Evolutionary conservation across 148 eudicot species (phyloP), one percentile per base, ranked within the genome.

Genomic region (Amaranthus palmeri): DNA sequence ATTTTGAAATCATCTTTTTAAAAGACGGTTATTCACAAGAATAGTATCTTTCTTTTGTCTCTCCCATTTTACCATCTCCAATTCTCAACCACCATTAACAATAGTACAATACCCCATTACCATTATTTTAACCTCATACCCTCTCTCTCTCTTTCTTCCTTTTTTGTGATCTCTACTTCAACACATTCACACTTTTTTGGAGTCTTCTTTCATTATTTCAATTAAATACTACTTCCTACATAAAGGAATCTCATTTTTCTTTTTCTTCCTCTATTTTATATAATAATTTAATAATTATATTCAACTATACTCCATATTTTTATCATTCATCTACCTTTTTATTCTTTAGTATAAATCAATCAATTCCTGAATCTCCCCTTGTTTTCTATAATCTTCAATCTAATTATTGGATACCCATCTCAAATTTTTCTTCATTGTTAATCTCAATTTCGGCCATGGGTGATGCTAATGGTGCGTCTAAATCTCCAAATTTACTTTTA

Each of bases 361-460:
- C 47, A 15, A 50, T 49, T 42, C 3, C 3, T 68, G 25, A 8
- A 51, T 59, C 17, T 42, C 7, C 9, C 53, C 3, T 72, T 25
- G 63, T 74, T 65, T 17, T 74, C 55, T 65, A 14, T 10, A 4
- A 46, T n/a, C 15, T 46, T 15, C 40, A 10, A 48, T 25, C 54
- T 65, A 56, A 68, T 54, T 75, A 8, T 50, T 68, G 25, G 18
- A 10, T 68, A 68, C 72, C 78, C 67, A 49, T 59, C 51, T 75
- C 5, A 36, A 12, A 65, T 49, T 57, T 74, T 49, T 40, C 6
- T 64, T 65, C 69, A 44, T 58, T 67, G 13, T 47, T 56, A 10
- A 74, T 67, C 72, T 58, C 8, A 57, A 67, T 74, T 58, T 58
- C 25, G 67, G 62, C 68, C 72, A 75, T 75, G 78, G 78, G 78